These are phyloP conservation scores for Leucocoprinus birnbaumii DNA, from an alignment of 768 basidiomycete genomes.

Conservation along the genomic window DNA sequence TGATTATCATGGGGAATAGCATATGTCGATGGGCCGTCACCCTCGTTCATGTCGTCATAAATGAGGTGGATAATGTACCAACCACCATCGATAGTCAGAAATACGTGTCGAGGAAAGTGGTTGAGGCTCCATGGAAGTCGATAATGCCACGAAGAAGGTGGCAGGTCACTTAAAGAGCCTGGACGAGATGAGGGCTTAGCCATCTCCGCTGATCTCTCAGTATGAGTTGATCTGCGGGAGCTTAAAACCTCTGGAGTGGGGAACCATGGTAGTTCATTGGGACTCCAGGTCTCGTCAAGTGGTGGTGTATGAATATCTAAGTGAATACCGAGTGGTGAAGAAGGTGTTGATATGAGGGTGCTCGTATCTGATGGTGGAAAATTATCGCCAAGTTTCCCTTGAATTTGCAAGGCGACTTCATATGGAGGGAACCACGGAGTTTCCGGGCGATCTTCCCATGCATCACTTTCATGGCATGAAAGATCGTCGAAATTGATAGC, in stretches of 20 bases:
- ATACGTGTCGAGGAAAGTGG: not conserved
- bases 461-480: not conserved
- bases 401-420: too few species aligned
- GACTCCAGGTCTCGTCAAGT: not conserved
- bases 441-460: not conserved
- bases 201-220: not conserved
- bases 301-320: too few species aligned
- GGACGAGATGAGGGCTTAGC: not conserved
- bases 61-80: conserved; percentile 4
- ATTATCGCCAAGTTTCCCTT: too few species aligned
- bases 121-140: not conserved
- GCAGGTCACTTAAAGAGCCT: not conserved
- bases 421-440: conserved; percentile 1
- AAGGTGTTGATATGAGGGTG: not conserved
- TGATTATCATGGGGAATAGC: not conserved
- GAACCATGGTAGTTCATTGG: conserved; percentile 5
- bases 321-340: not conserved
- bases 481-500: not conserved
- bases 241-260: not conserved
- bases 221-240: not conserved
- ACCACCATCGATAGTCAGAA: conserved; percentile 2
- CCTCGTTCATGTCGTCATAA: not conserved
- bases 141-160: not conserved
- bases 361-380: too few species aligned
- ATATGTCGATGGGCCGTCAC: not conserved